A percentile compares a stretch with the other conserved stretches of the same genome.
Conservation (phyloP, 2,329 filamentous ascomycete genomes). For the Colletotrichum coccodes region DNA sequence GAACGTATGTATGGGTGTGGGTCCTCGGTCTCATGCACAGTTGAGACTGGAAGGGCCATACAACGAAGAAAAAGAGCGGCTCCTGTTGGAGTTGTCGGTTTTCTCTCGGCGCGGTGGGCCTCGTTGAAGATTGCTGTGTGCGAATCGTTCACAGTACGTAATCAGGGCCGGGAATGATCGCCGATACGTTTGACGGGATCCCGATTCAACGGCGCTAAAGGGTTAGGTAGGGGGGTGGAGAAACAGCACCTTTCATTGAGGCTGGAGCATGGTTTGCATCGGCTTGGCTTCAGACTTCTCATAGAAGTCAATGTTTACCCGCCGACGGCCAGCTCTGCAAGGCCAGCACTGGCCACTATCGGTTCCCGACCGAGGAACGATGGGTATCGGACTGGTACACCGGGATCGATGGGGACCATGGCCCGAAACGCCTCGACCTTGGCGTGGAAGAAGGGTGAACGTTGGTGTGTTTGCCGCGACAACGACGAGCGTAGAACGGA, state of each 20-base stretch:
- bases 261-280: background rate
- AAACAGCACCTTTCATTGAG: background rate
- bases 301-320: background rate
- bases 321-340: background rate
- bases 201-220: background rate
- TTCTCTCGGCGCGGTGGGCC: conserved; percentile 4
- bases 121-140: background rate
- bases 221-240: no score
- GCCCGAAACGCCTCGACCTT: conserved; percentile 6
- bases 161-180: background rate
- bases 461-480: background rate
- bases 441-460: background rate
- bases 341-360: background rate
- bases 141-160: no score
- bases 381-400: background rate
- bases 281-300: background rate
- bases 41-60: background rate
- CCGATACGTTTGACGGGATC: background rate
- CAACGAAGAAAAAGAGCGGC: background rate
- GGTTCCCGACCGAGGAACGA: background rate
- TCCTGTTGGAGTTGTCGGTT: background rate
- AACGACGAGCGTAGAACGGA: background rate
- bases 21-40: conserved; percentile 4
- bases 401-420: background rate
- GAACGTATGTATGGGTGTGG: background rate